Evolutionary conservation across 2,329 filamentous ascomycete species (phyloP).

Genomic region (Zopfia rhizophila): DNA sequence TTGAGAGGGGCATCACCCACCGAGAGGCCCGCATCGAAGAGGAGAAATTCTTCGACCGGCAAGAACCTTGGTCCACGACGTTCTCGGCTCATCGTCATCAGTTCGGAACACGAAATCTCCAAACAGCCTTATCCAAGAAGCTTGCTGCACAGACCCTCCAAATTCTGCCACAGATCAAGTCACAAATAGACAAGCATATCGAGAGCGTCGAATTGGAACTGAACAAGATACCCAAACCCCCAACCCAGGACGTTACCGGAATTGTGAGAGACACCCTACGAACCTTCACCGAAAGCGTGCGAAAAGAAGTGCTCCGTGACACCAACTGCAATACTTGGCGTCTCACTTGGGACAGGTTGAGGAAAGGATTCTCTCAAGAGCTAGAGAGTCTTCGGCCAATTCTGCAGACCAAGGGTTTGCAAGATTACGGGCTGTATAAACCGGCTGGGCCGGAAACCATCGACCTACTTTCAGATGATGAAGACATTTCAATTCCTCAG

Average conservation of each 20-base stretch:
- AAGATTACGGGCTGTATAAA: too few relatives aligned
- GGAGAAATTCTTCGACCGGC: conserved; percentile 58
- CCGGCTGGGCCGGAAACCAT: too few relatives aligned
- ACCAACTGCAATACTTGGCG: conserved; percentile 53
- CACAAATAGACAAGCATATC: conserved; percentile 60
- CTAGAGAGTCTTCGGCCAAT: too few relatives aligned
- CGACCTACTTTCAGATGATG: conserved; percentile 5
- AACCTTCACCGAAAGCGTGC: conserved; percentile 65
- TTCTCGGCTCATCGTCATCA: conserved; percentile 54
- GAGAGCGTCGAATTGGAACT: conserved; percentile 66
- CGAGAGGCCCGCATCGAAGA: conserved; percentile 61
- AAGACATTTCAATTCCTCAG: conserved; percentile 8
- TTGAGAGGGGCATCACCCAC: conserved; percentile 57
- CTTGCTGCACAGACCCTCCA: conserved; percentile 57
- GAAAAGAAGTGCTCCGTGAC: conserved; percentile 64
- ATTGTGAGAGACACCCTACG: conserved; percentile 70
- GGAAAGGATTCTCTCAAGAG: conserved; percentile 60
- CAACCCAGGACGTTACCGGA: conserved; percentile 70
- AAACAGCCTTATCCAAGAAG: conserved; percentile 59
- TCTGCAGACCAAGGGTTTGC: neutral
- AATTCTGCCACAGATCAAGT: conserved; percentile 55
- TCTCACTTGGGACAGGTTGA: conserved; percentile 56
- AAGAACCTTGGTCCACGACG: conserved; percentile 57
- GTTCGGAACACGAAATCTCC: conserved; percentile 65
- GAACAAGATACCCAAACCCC: conserved; percentile 71